These are phyloP conservation scores for Lodderomyces orthopsilosis DNA, from an alignment of 1,139 yeast genomes.

Conservation along the genomic window DNA sequence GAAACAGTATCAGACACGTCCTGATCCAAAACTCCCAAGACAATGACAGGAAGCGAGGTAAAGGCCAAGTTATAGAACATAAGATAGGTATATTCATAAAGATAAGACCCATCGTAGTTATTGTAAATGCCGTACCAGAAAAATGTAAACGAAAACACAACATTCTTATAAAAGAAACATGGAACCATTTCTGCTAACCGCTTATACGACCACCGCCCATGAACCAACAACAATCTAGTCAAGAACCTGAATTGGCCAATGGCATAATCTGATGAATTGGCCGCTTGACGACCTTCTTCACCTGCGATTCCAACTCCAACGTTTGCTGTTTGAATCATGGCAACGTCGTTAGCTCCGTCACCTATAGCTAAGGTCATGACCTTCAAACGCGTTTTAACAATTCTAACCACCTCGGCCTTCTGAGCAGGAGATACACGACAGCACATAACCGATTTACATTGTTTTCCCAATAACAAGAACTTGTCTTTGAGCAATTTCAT, in stretches of 20 bases:
- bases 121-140: slow-evolving; percentile 62
- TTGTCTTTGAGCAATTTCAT: slow-evolving; percentile 29
- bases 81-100: slow-evolving; percentile 59
- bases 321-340: slow-evolving; percentile 67
- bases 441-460: slow-evolving; percentile 59
- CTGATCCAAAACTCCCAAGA: slow-evolving; percentile 59
- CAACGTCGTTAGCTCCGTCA: slow-evolving; percentile 68
- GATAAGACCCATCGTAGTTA: slow-evolving; percentile 60
- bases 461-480: slow-evolving; percentile 55
- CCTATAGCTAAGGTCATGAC: slow-evolving; percentile 69
- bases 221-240: slow-evolving; percentile 53
- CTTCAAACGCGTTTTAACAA: slow-evolving; percentile 48
- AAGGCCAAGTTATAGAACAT: slow-evolving; percentile 67
- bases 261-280: slow-evolving; percentile 67
- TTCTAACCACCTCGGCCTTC: slow-evolving; percentile 54
- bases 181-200: slow-evolving; percentile 65
- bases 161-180: slow-evolving; percentile 62
- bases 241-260: slow-evolving; percentile 60
- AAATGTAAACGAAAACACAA: slow-evolving; percentile 57
- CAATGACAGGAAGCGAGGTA: slow-evolving; percentile 60
- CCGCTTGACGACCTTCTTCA: slow-evolving; percentile 68
- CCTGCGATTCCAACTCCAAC: slow-evolving; percentile 70
- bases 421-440: slow-evolving; percentile 68
- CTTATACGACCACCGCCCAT: slow-evolving; percentile 65
- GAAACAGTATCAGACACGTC: slow-evolving; percentile 60